Evolutionary conservation across 805 yeast genomes (phyloP).

Genomic region (Candida montana): DNA sequence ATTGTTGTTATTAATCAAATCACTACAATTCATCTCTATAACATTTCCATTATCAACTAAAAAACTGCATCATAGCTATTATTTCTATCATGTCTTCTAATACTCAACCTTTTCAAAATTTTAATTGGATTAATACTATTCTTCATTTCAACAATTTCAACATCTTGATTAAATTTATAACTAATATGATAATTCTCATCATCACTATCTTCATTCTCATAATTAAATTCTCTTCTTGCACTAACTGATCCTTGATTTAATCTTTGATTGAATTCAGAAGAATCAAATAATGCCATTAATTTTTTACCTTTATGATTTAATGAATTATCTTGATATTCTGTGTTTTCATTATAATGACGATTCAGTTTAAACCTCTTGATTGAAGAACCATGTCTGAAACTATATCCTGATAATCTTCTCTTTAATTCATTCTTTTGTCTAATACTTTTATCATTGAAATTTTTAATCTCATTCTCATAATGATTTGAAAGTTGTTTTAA

Average conservation of each 20-base stretch:
- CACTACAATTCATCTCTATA: no score
- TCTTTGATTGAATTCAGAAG: slow-evolving; percentile 9
- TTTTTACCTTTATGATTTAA: slow-evolving; percentile 1
- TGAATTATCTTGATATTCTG: neutral
- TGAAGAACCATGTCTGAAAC: slow-evolving; percentile 4
- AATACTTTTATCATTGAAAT: slow-evolving; percentile 6
- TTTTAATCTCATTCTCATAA: slow-evolving; percentile 8
- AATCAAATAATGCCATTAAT: slow-evolving; percentile 6
- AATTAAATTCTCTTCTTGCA: slow-evolving; percentile 3
- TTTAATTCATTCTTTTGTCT: slow-evolving; percentile 8
- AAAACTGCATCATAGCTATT: neutral
- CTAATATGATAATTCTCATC: slow-evolving; percentile 9
- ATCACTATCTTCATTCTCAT: slow-evolving; percentile 6
- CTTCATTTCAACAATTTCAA: neutral
- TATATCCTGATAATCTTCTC: slow-evolving; percentile 7
- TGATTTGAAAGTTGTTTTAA: slow-evolving; percentile 5
- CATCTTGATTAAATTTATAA: slow-evolving; percentile 5
- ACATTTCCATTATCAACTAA: no score
- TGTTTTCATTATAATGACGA: neutral
- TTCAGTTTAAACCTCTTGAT: slow-evolving; percentile 7
- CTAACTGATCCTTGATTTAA: slow-evolving; percentile 7
- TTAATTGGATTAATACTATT: neutral
- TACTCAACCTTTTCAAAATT: slow-evolving; percentile 4
- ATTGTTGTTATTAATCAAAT: no score
- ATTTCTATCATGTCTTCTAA: neutral